phyloP scores from a whole-genome alignment of 192 early-diverging fungal species.

The Paraglomus occultum region DNA sequence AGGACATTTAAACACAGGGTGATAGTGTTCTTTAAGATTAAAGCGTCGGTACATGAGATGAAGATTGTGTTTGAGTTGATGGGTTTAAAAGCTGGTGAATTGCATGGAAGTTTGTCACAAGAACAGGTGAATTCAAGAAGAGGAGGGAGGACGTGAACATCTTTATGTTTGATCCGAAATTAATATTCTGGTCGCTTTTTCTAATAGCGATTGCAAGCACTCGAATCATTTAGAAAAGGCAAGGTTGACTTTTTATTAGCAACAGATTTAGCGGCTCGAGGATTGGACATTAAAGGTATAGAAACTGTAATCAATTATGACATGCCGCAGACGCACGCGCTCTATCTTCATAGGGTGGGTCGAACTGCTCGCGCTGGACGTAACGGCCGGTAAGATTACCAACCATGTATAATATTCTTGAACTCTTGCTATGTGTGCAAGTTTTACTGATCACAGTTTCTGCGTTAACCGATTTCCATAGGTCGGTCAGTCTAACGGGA shows the following conservation, averaged over 20 bases:
- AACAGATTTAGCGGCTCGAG: constrained; percentile 95
- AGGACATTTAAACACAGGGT: constrained; percentile 73
- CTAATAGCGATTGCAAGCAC: constrained; percentile 68
- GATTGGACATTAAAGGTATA: constrained; percentile 96
- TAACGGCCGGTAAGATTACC: constrained; percentile 55
- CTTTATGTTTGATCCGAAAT: neutral
- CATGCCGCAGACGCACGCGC: constrained; percentile 89
- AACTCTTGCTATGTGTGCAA: neutral
- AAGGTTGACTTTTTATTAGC: constrained; percentile 88
- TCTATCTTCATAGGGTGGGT: constrained; percentile 95
- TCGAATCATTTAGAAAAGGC: constrained; percentile 87
- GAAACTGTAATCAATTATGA: constrained; percentile 98
- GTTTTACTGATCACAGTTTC: constrained; percentile 1
- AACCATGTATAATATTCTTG: neutral
- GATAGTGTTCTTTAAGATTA: constrained; percentile 94
- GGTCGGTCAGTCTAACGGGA: constrained; percentile 86
- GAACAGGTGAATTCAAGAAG: constrained; percentile 45
- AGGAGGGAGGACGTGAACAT: neutral
- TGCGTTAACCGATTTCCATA: constrained; percentile 24
- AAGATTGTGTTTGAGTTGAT: constrained; percentile 92
- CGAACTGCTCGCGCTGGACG: constrained; percentile 93
- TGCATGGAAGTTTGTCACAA: constrained; percentile 96
- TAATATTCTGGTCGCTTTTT: neutral
- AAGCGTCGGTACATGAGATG: constrained; percentile 97
- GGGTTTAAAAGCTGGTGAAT: constrained; percentile 82